These are phyloP conservation scores for Phenoliferia sp. DNA, from an alignment of 1,284 basidiomycete genomes.

Conservation along the genomic window DNA sequence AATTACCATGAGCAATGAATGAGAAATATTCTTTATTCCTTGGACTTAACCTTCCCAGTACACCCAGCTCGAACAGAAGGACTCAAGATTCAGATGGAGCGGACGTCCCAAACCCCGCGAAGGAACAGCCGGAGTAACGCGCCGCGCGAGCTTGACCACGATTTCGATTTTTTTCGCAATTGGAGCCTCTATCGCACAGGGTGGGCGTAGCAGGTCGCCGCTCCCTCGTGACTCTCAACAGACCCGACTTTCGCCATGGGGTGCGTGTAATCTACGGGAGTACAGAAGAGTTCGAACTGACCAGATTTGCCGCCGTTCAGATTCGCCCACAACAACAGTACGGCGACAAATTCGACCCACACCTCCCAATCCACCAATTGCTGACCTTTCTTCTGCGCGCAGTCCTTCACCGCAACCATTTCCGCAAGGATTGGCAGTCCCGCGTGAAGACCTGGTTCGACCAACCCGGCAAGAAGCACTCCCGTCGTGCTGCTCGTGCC, in stretches of 20 bases:
- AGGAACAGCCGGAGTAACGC: background rate
- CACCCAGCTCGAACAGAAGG: too few species aligned
- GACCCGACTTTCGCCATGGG: slow-evolving; percentile 1
- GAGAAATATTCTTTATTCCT: too few species aligned
- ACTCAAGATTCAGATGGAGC: too few species aligned
- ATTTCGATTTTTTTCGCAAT: too few species aligned
- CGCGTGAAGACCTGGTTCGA: slow-evolving; percentile 94
- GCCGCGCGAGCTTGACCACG: background rate
- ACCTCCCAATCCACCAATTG: background rate
- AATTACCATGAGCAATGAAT: too few species aligned
- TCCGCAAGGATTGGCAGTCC: slow-evolving; percentile 89
- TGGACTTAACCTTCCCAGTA: too few species aligned
- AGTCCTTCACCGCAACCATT: slow-evolving; percentile 88
- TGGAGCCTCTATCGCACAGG: too few species aligned
- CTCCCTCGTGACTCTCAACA: background rate
- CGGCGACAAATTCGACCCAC: background rate
- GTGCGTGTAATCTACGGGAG: background rate
- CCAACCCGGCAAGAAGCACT: slow-evolving; percentile 97
- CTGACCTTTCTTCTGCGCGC: slow-evolving; percentile 20
- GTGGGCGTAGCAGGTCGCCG: background rate
- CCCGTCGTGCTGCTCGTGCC: slow-evolving; percentile 87
- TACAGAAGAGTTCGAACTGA: background rate
- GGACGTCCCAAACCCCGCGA: too few species aligned
- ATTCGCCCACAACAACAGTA: slow-evolving; percentile 22
- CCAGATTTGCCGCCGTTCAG: background rate